These are phyloP conservation scores for Penicillium maclennaniae DNA, from an alignment of 495 filamentous ascomycete species.

Conservation along the genomic window DNA sequence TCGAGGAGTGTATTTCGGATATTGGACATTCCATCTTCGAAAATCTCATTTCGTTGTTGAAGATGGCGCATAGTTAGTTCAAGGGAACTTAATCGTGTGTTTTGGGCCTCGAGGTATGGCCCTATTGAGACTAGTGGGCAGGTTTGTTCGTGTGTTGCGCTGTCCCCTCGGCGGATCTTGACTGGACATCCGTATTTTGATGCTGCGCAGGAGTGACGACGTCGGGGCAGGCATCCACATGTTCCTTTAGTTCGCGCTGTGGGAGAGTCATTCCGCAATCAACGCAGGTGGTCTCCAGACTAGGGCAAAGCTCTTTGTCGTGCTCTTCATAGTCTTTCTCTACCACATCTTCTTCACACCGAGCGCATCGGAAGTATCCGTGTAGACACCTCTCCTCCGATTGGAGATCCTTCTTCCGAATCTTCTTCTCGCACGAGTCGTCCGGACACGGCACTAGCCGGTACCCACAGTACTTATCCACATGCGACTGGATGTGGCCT, in stretches of 20 bases:
- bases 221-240: conserved; percentile 51
- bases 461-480: conserved; percentile 70
- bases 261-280: conserved; percentile 50
- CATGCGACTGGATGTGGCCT: conserved; percentile 67
- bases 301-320: conserved; percentile 47
- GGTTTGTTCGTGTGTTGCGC: conserved; percentile 47
- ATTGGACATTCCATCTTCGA: conserved; percentile 51
- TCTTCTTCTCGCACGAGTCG: conserved; percentile 46
- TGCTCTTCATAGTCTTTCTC: conserved; percentile 54
- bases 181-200: conserved; percentile 54
- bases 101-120: conserved; percentile 56
- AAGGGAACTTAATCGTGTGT: conserved; percentile 51
- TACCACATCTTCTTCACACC: conserved; percentile 53
- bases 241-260: conserved; percentile 45
- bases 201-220: conserved; percentile 52
- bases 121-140: conserved; percentile 58
- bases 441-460: conserved; percentile 60
- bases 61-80: conserved; percentile 55
- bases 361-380: conserved; percentile 46
- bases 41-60: conserved; percentile 54
- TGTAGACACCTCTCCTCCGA: conserved; percentile 52
- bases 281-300: conserved; percentile 45
- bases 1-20: conserved; percentile 44
- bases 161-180: conserved; percentile 44
- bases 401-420: conserved; percentile 42